Conservation (phyloP, 148 eudicot species). For the Amaranthus cruentus region DNA sequence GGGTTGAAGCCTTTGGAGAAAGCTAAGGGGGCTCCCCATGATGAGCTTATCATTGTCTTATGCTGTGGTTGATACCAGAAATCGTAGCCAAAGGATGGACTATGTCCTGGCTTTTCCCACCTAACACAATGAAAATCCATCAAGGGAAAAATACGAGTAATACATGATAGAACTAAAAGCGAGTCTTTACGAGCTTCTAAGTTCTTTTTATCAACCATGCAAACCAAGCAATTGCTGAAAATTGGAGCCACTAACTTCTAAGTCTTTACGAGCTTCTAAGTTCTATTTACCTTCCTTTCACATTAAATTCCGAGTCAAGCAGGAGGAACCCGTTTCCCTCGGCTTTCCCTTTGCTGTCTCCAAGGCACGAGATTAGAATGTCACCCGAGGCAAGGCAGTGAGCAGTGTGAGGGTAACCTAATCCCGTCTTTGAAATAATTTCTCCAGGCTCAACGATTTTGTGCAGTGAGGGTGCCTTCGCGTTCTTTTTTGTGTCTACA, state of each 20-base stretch:
- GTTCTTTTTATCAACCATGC: not conserved
- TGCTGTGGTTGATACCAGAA: conserved; percentile 98
- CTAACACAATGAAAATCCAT: conserved; percentile 28
- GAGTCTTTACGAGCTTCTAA: not conserved
- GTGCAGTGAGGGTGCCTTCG: conserved; percentile 73
- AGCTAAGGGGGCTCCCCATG: conserved; percentile 98
- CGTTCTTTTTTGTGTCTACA: conserved; percentile 67
- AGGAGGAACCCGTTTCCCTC: conserved; percentile 93
- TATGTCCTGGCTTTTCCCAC: conserved; percentile 99
- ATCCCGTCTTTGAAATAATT: conserved; percentile 68
- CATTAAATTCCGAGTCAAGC: conserved; percentile 88
- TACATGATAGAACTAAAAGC: not conserved
- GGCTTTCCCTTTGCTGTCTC: conserved; percentile 84
- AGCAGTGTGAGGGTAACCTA: conserved; percentile 96
- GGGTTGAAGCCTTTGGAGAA: conserved; percentile 93
- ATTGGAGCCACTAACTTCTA: not conserved
- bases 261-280: no score
- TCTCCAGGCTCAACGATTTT: conserved; percentile 84
- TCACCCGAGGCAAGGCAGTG: conserved; percentile 99
- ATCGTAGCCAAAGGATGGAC: conserved; percentile 89
- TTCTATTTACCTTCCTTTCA: conserved; percentile 80
- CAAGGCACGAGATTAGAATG: conserved; percentile 87
- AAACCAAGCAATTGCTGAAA: not conserved
- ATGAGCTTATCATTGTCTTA: conserved; percentile 93
- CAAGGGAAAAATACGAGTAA: not conserved